Base-by-base conservation (phyloP, 768 basidiomycete species). In the Neoboletus magnificus region DNA sequence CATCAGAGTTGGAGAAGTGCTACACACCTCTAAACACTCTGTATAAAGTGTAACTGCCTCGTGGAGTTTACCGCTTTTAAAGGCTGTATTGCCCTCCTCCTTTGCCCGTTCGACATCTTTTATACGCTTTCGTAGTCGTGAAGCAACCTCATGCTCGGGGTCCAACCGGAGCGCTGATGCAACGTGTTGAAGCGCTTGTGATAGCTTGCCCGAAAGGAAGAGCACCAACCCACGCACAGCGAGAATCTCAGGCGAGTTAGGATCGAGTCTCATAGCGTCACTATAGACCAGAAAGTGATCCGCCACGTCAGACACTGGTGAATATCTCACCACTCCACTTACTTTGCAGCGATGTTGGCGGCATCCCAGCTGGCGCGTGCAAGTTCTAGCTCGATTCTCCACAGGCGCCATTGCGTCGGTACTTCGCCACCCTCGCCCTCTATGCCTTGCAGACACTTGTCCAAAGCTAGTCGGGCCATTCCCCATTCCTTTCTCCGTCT, bases 91-190 rank as follows among this genome's bases (percentile, higher is more conserved):
- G 0, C 93, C 93, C 58, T 91, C 91, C 59, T 93, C 92, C 65
- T 94, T 94, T 41, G 88, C 67, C 54, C 83, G 76, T 57, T 95
- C 92, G 18, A 95, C 83, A 33, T 89, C 88, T 61, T 87, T 89
- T n/a, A 91, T 79, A 7, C 89, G 82, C 68, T 85, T 88, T 41
- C 92, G 81, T 50, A 93, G 73, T 42, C 79, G 80, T 56, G 84
- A 82, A 0, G 91, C 91, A 7, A 75, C 76, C 55, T 83, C 83
- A 62, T 89, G 82, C 15, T 86, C 87, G 0, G 92, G 93, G 67
- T 94, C 93, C 32, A 86, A 74, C 23, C 87, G 81, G 8, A 95
- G 78, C 0, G 91, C 90, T 12, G 82, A 83, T 50, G 79, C 77
- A 35, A 79, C 78, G 62, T 94, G 91, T 57, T 86, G 83, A 32